These are phyloP conservation scores for Diaporthe velutina DNA, from an alignment of 2,329 filamentous ascomycete species.

Conservation along the genomic window DNA sequence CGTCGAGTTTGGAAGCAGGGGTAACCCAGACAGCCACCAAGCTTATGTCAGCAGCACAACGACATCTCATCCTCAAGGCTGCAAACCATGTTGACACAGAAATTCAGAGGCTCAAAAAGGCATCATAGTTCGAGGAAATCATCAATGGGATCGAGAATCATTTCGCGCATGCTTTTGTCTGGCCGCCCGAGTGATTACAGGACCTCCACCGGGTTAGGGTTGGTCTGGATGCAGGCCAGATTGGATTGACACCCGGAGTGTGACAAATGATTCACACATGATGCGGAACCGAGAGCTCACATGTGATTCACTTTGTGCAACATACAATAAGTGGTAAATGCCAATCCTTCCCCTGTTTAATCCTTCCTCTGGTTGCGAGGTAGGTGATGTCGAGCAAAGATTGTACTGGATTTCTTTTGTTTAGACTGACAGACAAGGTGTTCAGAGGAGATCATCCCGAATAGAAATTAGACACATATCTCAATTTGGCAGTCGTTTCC, in stretches of 20 bases:
- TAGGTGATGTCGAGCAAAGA: too few relatives aligned
- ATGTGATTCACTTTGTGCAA: background rate
- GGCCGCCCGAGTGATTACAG: fast-evolving
- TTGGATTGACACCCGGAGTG: background rate
- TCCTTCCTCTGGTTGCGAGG: too few relatives aligned
- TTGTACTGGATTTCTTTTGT: background rate
- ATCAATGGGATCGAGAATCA: background rate
- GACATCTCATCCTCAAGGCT: background rate
- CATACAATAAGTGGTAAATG: background rate
- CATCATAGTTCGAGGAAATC: background rate
- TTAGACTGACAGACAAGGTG: background rate
- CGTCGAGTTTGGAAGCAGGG: constrained; percentile 12
- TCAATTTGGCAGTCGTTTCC: too few relatives aligned
- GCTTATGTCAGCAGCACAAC: constrained; percentile 31
- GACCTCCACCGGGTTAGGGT: background rate
- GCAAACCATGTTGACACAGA: background rate
- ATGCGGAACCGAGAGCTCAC: background rate
- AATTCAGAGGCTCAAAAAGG: background rate
- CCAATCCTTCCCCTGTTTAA: too few relatives aligned
- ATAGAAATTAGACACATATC: too few relatives aligned
- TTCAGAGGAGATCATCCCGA: background rate
- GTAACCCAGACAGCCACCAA: background rate
- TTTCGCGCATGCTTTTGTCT: background rate
- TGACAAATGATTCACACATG: background rate
- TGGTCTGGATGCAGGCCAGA: background rate